Evolutionary conservation across 2,329 filamentous ascomycete genomes (phyloP).

Genomic region (Trichophaea hybrida): DNA sequence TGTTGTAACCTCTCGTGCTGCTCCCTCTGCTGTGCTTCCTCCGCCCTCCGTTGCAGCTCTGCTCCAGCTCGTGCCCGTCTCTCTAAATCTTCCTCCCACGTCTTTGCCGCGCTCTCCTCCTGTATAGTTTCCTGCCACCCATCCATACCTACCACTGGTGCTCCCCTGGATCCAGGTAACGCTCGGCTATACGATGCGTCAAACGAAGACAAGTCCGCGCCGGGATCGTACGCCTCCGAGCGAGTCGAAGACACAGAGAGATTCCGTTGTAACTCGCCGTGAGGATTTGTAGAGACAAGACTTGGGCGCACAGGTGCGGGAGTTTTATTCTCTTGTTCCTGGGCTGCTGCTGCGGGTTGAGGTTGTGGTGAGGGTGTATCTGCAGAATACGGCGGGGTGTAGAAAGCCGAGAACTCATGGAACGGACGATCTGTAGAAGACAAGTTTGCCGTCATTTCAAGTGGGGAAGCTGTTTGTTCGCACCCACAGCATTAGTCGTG

Average conservation of each 20-base stretch:
- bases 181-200: slow-evolving; percentile 20
- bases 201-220: slow-evolving; percentile 18
- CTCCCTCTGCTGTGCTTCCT: slow-evolving; percentile 14
- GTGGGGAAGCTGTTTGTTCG: slow-evolving; percentile 3
- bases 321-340: neutral
- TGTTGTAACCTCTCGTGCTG: slow-evolving; percentile 17
- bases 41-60: slow-evolving; percentile 20
- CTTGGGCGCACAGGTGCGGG: neutral
- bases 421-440: slow-evolving; percentile 11
- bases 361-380: neutral
- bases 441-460: slow-evolving; percentile 8
- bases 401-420: slow-evolving; percentile 17
- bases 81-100: slow-evolving; percentile 24
- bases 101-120: slow-evolving; percentile 18
- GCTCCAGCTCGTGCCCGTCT: slow-evolving; percentile 17
- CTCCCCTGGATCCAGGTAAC: slow-evolving; percentile 7
- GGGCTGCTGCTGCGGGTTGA: neutral
- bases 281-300: slow-evolving; percentile 2
- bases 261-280: slow-evolving; percentile 7
- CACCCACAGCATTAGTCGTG: neutral
- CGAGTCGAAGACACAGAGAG: slow-evolving; percentile 12
- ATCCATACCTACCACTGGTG: slow-evolving; percentile 5
- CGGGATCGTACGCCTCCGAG: slow-evolving; percentile 16
- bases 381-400: slow-evolving; percentile 1
- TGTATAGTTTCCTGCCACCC: slow-evolving; percentile 17